Conservation (phyloP, 495 filamentous ascomycete genomes). For the Xylaria bambusicola region DNA sequence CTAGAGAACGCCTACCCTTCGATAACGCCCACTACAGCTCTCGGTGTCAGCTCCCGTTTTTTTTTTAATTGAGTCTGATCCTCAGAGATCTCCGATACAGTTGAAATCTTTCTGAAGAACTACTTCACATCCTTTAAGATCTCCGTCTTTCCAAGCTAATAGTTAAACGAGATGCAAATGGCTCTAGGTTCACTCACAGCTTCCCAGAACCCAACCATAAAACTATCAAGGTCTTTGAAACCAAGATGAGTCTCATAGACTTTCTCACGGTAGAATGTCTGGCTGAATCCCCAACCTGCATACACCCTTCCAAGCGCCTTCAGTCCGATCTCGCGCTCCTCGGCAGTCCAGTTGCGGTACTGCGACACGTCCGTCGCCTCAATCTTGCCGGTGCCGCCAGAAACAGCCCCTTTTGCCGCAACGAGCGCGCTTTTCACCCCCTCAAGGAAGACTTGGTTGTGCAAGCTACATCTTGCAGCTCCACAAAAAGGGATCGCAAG, state of each 20-base stretch:
- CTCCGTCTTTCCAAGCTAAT: no score
- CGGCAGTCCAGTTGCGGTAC: conserved; percentile 54
- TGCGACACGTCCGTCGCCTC: conserved; percentile 12
- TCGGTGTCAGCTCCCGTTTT: conserved; percentile 20
- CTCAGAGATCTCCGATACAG: no score
- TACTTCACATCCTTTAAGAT: no score
- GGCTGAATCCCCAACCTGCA: conserved; percentile 76
- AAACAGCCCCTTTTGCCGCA: conserved; percentile 59
- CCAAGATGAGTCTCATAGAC: conserved; percentile 62
- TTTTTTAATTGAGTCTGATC: conserved; percentile 44
- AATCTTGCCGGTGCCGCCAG: conserved; percentile 49
- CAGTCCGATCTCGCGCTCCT: conserved; percentile 61
- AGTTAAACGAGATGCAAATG: no score
- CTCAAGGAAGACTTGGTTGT: conserved; percentile 74
- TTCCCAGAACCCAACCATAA: conserved; percentile 73
- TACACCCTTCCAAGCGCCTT: conserved; percentile 72
- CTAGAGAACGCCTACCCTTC: conserved; percentile 10
- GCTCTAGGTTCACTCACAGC: conserved; percentile 28
- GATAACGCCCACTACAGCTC: conserved; percentile 8
- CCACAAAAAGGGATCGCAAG: conserved; percentile 68
- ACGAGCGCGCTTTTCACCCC: conserved; percentile 68
- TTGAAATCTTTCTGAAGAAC: no score
- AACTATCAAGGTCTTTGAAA: conserved; percentile 65
- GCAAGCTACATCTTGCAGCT: conserved; percentile 64
- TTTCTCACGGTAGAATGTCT: conserved; percentile 70